Base-by-base conservation (phyloP, 78 protist genomes). In the Speleostelium caveatum region DNA sequence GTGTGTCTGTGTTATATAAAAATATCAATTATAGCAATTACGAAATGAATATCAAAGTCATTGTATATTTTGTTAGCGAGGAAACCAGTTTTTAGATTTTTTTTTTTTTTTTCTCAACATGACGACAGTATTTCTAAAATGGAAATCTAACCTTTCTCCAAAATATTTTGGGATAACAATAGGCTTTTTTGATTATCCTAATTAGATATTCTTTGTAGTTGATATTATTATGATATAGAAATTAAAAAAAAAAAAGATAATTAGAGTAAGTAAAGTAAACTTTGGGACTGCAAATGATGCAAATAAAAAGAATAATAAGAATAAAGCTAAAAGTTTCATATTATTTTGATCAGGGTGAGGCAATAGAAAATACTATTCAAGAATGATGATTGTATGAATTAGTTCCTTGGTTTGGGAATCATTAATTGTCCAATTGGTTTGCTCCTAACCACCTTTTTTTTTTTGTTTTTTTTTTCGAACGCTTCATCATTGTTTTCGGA, bases 331-430 rank as follows among this genome's bases (percentile, higher is more conserved):
- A 49, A 49, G 55, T 22, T 69, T 69, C 42, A 42, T 69, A 16
- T 24, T 42, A 69, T 69, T 69, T 69, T 69, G 75, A 5, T 55
- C 17, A 12, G 73, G 75, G 75, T 30, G 75, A 42, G 24, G 61
- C 75, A 69, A 69, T 69, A 69, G 42, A 69, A 69, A 30, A 38
- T 28, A 42, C 60, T 42, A 17, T 10, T 51, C 12, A 49, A 49
- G 55, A 49, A 49, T n/a, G n/a, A n/a, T n/a, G n/a, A n/a, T n/a
- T n/a, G n/a, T n/a, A n/a, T n/a, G n/a, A n/a, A n/a, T n/a, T n/a
- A n/a, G n/a, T n/a, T n/a, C n/a, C n/a, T n/a, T n/a, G n/a, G n/a
- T n/a, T n/a, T n/a, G n/a, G n/a, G n/a, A n/a, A n/a, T n/a, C n/a
- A n/a, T n/a, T n/a, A n/a, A n/a, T n/a, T n/a, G n/a, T n/a, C n/a